Evolutionary conservation across 805 yeast species (phyloP), one percentile per base, ranked within the genome.

Genomic region (Saturnispora galanensis): DNA sequence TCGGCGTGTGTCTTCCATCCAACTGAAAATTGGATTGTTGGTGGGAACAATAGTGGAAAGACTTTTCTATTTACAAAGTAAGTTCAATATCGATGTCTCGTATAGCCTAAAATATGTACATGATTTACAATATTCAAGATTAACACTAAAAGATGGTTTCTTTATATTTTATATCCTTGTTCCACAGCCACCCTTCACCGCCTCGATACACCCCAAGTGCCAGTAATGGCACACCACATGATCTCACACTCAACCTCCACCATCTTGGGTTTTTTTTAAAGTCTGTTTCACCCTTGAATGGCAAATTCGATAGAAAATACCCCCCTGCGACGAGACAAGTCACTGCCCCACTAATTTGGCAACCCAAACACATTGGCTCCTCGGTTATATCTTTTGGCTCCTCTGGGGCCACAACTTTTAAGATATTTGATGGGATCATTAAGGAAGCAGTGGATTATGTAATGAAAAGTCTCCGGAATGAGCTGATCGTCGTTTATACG

Each of bases 41-140:
- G 98, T 1, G 97, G 96, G 9, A 84, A 89, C 48, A 93, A 97
- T 16, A 84, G 94, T 55, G 97, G 97, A 7, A 89, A 89, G 56
- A 79, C 80, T 0, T 85, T 82, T 57, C 59, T 86, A 42, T 84
- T 71, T 57, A 32, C 46, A 4, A 50, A 44, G 41, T 26, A 38
- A 21, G 26, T 21, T 3, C 26, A 21, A 21, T 21, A 21, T 8
- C 26, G 26, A 5, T 21, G 26, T 21, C 26, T 21, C 26, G 26
- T 21, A 21, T 21, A 21, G 26, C 26, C 26, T 6, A 3, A 21
- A 21, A 21, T 38, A 18, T 29, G 28, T 17, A 39, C 40, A 38
- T 30, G 38, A 33, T 18, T 10, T 31, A 38, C 36, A 16, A 16
- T 17, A 12, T 30, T 13, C 21, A 26, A 45, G 33, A 32, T 8